These are phyloP conservation scores for Tagetes patula DNA, from an alignment of 129 eudicot species.

Conservation along the genomic window DNA sequence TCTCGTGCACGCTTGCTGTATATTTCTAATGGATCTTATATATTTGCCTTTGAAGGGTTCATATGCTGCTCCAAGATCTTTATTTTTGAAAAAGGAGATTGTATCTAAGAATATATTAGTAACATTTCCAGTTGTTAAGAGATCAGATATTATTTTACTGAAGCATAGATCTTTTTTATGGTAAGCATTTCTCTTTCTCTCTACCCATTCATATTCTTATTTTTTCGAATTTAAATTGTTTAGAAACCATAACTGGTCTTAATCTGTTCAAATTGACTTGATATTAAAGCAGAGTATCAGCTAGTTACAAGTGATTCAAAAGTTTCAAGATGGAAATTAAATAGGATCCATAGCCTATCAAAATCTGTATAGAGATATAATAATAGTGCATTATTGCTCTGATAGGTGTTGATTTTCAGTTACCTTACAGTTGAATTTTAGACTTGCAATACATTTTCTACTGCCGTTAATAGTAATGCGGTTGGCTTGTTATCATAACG, in stretches of 20 bases:
- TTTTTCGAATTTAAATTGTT: neutral
- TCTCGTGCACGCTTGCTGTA: neutral
- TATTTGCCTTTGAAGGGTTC: constrained; percentile 58
- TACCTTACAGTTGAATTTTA: neutral
- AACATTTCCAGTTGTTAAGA: constrained; percentile 36
- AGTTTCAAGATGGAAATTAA: neutral
- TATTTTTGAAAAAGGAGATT: constrained; percentile 48
- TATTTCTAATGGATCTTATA: constrained; percentile 18
- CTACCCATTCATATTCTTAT: neutral
- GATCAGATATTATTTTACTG: constrained; percentile 43
- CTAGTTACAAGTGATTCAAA: neutral
- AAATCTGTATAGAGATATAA: too few species aligned
- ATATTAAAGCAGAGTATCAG: neutral
- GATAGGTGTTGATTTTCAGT: neutral
- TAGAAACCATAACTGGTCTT: neutral
- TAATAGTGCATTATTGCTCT: constrained; percentile 2
- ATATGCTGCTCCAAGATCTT: constrained; percentile 51
- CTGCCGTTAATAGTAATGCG: neutral
- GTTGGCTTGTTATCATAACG: neutral
- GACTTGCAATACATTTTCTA: neutral
- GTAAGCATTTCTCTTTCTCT: constrained; percentile 40
- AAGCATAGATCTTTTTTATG: constrained; percentile 52
- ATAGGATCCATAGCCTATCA: too few species aligned
- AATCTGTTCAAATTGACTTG: neutral
- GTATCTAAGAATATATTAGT: constrained; percentile 36